A percentile compares a stretch with the other conserved stretches of the same genome.
Evolutionary conservation across 176 grass and related monocot genomes (phyloP).

Genomic region (Triticum turgidum): DNA sequence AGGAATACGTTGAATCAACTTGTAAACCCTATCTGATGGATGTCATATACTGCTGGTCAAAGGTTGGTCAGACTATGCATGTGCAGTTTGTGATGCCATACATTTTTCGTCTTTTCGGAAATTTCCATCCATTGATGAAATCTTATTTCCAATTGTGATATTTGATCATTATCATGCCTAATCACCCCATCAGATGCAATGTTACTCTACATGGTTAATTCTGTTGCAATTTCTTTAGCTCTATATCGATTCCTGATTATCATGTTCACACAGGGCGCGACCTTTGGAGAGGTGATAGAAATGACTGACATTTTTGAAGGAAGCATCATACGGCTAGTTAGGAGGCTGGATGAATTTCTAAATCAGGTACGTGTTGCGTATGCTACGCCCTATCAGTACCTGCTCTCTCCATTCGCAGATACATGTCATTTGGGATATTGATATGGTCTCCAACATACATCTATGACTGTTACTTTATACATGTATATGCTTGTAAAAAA

Average conservation of each 20-base stretch:
- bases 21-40: constrained; percentile 92
- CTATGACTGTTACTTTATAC: no score
- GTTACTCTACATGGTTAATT: not conserved
- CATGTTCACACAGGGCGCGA: constrained; percentile 56
- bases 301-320: constrained; percentile 99
- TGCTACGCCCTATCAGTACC: not conserved
- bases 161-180: not conserved
- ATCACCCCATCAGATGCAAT: not conserved
- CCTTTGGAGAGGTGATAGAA: constrained; percentile 94
- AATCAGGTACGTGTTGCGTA: constrained; percentile 56
- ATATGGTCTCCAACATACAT: not conserved
- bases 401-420: not conserved
- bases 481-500: no score
- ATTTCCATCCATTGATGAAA: not conserved
- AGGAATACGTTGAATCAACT: constrained; percentile 91
- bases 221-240: not conserved
- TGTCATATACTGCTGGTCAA: constrained; percentile 99
- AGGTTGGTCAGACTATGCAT: constrained; percentile 49
- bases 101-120: not conserved
- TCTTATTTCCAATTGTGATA: not conserved
- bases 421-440: not conserved
- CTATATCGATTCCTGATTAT: not conserved
- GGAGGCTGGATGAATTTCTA: constrained; percentile 95
- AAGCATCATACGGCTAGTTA: constrained; percentile 85
- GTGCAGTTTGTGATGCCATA: constrained; percentile 1